A percentile compares a stretch with the other conserved stretches of the same genome.
Evolutionary conservation across 306 rosid genomes (phyloP).

Genomic region (Begonia loranthoides): DNA sequence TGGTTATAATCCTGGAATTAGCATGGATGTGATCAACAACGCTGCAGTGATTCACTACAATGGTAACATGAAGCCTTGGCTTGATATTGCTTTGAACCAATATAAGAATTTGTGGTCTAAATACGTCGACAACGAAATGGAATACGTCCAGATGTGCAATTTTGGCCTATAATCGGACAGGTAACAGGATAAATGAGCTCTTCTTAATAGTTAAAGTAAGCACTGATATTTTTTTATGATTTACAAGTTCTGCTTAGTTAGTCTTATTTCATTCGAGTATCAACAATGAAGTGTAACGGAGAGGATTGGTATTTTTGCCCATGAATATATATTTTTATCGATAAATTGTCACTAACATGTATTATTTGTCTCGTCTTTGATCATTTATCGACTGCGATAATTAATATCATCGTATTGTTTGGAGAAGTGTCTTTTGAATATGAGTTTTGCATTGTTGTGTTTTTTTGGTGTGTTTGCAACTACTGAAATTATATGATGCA

Average conservation of each 20-base stretch:
- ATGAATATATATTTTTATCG: neutral
- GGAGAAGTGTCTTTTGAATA: no score
- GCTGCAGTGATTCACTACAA: constrained; percentile 97
- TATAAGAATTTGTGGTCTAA: constrained; percentile 91
- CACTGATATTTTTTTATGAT: no score
- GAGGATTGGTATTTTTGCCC: neutral
- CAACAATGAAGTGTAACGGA: constrained; percentile 5
- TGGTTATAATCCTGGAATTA: constrained; percentile 93
- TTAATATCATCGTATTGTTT: no score
- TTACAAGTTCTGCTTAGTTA: neutral
- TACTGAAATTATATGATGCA: no score
- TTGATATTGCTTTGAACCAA: constrained; percentile 93
- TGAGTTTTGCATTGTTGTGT: no score
- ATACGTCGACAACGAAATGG: constrained; percentile 93
- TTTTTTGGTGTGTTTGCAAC: no score
- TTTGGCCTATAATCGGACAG: constrained; percentile 69
- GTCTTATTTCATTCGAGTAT: neutral
- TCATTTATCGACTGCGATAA: no score
- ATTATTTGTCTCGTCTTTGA: no score
- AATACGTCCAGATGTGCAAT: constrained; percentile 97
- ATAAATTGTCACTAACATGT: no score
- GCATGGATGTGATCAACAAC: constrained; percentile 88
- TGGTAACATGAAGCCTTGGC: constrained; percentile 99
- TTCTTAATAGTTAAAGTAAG: no score
- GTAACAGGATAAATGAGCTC: neutral